These are phyloP conservation scores for Cutaneotrichosporon sp. DNA, from an alignment of 1,284 basidiomycete genomes.

Conservation along the genomic window DNA sequence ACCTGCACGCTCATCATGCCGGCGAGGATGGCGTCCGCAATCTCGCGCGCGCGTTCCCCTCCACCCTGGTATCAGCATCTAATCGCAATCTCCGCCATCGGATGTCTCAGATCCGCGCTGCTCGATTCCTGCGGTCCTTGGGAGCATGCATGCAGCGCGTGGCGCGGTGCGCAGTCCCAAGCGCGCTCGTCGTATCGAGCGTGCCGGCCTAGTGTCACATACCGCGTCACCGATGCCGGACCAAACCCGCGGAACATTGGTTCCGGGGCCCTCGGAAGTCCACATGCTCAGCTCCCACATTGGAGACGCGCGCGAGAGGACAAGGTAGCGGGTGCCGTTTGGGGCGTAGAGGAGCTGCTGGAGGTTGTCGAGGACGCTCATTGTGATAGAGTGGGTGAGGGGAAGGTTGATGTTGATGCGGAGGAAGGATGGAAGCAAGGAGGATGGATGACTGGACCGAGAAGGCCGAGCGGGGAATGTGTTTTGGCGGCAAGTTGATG, in stretches of 20 bases:
- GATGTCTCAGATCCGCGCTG: not conserved
- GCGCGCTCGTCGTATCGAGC: not conserved
- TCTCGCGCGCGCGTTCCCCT: constrained; percentile 12
- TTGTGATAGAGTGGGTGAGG: not conserved
- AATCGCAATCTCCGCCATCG: not conserved
- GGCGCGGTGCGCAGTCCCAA: too few species aligned
- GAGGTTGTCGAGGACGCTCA: constrained; percentile 15
- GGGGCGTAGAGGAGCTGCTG: constrained; percentile 23
- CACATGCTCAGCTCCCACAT: constrained; percentile 19
- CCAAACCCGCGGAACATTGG: constrained; percentile 14
- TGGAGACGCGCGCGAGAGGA: constrained; percentile 5
- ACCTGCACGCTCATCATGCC: constrained; percentile 22
- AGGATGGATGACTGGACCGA: not conserved
- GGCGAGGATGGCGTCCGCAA: constrained; percentile 13
- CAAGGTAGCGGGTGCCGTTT: constrained; percentile 14
- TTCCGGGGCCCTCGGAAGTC: constrained; percentile 7
- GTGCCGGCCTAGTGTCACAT: not conserved
- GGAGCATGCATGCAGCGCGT: not conserved
- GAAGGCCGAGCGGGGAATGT: not conserved
- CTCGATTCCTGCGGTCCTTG: not conserved
- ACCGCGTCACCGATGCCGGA: constrained; percentile 12
- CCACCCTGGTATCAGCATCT: constrained; percentile 10
- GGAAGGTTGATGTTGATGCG: not conserved
- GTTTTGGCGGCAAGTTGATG: not conserved
- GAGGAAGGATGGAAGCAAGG: too few species aligned